phyloP scores from a whole-genome alignment of 1,139 yeast genomes.

The Scheffersomyces insectosa region DNA sequence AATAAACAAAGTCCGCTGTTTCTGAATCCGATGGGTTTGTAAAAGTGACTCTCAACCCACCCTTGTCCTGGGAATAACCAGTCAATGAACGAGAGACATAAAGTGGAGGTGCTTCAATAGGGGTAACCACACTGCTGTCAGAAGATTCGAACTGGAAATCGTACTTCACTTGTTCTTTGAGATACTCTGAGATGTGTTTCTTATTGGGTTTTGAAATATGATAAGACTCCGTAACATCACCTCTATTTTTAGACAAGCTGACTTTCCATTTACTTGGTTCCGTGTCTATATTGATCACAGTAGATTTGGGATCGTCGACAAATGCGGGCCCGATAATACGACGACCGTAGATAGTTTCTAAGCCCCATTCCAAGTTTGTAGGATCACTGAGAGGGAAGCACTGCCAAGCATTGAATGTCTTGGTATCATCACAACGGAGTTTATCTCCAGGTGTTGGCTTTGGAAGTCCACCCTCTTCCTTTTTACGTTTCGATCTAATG shows the following conservation, averaged over 20 bases:
- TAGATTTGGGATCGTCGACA: constrained; percentile 34
- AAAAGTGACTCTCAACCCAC: constrained; percentile 82
- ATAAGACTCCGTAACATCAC: constrained; percentile 12
- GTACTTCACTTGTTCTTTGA: constrained; percentile 32
- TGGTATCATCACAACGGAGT: constrained; percentile 69
- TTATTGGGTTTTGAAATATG: constrained; percentile 9
- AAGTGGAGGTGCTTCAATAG: constrained; percentile 58
- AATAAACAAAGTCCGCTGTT: constrained; percentile 57
- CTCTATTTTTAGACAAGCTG: constrained; percentile 20
- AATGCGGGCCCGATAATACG: constrained; percentile 65
- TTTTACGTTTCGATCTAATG: constrained; percentile 62
- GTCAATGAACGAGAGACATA: constrained; percentile 82
- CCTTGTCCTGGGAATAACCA: constrained; percentile 88
- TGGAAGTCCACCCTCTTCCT: constrained; percentile 68
- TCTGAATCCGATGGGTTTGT: constrained; percentile 56
- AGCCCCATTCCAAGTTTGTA: constrained; percentile 51
- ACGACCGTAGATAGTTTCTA: constrained; percentile 71
- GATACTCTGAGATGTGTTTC: constrained; percentile 17
- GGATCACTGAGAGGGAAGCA: constrained; percentile 78
- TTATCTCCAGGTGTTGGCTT: constrained; percentile 70
- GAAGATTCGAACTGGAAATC: constrained; percentile 41
- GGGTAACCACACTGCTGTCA: constrained; percentile 34
- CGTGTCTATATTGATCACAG: constrained; percentile 45
- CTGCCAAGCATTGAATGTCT: constrained; percentile 56
- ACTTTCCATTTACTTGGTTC: constrained; percentile 52